Percentiles rank a stretch among this genome's conserved stretches.
phyloP scores from a whole-genome alignment of 2,329 filamentous ascomycete species.

The Penicillium sp. region DNA sequence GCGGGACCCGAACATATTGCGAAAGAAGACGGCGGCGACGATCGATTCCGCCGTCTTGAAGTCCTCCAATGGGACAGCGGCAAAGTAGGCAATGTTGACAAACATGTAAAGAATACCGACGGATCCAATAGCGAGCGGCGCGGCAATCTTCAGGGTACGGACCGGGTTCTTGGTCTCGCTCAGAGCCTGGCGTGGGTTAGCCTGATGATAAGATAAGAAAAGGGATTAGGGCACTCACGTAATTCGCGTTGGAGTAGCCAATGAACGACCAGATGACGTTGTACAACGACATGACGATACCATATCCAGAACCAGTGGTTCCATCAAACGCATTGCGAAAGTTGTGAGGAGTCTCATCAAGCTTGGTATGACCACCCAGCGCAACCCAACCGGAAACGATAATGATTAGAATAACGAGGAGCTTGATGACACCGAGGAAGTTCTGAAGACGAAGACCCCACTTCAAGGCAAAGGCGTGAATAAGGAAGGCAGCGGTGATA shows the following conservation, averaged over 20 bases:
- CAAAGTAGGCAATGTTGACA: conserved; percentile 64
- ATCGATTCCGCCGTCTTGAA: conserved; percentile 59
- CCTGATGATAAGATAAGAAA: conserved; percentile 1
- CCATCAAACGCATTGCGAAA: conserved; percentile 47
- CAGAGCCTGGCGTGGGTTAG: conserved; percentile 43
- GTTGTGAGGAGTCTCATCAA: conserved; percentile 40
- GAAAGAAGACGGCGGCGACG: conserved; percentile 63
- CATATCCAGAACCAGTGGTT: conserved; percentile 44
- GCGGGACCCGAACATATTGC: conserved; percentile 62
- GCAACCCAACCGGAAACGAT: conserved; percentile 50
- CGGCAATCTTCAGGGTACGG: conserved; percentile 63
- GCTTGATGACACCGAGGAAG: conserved; percentile 55
- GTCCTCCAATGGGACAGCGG: conserved; percentile 61
- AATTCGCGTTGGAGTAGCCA: conserved; percentile 68
- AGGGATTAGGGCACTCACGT: conserved; percentile 46
- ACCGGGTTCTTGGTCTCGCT: conserved; percentile 63
- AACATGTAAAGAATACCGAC: conserved; percentile 63
- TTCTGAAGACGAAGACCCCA: conserved; percentile 57
- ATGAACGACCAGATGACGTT: conserved; percentile 67
- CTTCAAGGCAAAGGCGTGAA: conserved; percentile 54
- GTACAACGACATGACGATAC: conserved; percentile 64
- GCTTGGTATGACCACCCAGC: conserved; percentile 43
- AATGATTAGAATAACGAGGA: conserved; percentile 55
- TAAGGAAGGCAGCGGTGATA: conserved; percentile 53
- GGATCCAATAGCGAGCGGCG: conserved; percentile 58